Evolutionary conservation across 768 basidiomycete genomes (phyloP).

Genomic region (Suillus subluteus): DNA sequence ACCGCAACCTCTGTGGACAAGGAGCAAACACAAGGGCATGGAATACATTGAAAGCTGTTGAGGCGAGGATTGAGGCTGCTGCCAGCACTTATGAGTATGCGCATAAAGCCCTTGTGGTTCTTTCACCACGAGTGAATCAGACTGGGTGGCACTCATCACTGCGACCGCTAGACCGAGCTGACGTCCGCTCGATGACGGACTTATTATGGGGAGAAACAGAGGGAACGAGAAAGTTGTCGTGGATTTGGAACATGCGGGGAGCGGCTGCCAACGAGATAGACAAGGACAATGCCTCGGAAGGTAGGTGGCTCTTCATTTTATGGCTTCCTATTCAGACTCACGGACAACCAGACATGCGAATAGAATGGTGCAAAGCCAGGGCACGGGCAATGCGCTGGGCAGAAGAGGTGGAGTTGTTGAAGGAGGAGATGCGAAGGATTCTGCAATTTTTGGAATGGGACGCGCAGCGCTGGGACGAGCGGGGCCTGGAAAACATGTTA

Average conservation of each 20-base stretch:
- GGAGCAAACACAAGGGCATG: neutral
- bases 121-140: neutral
- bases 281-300: neutral
- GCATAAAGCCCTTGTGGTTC: neutral
- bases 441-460: neutral
- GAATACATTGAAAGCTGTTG: neutral
- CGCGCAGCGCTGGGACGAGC: neutral
- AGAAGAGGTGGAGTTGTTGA: neutral
- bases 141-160: neutral
- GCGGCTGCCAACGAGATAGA: neutral
- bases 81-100: slow-evolving; percentile 4
- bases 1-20: neutral
- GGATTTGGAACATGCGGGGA: slow-evolving; percentile 17
- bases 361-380: neutral
- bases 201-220: slow-evolving; percentile 9
- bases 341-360: neutral
- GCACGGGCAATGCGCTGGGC: neutral
- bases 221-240: slow-evolving; percentile 13
- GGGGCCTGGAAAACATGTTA: neutral
- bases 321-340: neutral
- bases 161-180: neutral
- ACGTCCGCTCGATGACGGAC: slow-evolving; percentile 9
- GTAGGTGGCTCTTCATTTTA: slow-evolving; percentile 1
- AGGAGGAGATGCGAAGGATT: neutral
- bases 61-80: neutral